Percentiles rank a stretch among this genome's conserved stretches.
Conservation (phyloP, 805 yeast genomes). For the Candida namnaoensis region DNA sequence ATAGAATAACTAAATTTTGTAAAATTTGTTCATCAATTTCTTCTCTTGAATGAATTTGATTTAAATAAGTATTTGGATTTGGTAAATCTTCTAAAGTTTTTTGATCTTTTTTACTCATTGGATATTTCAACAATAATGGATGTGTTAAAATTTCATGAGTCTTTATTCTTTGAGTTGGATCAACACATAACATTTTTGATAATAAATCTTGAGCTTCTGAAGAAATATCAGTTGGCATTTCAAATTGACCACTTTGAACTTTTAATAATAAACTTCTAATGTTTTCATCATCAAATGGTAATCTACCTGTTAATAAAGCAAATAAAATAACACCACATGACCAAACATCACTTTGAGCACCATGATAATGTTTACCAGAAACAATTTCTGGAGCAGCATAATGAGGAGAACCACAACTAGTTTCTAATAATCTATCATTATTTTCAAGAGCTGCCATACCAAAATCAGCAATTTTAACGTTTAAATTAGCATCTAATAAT, state of each 20-base stretch:
- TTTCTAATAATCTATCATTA: constrained; percentile 60
- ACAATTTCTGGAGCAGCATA: constrained; percentile 87
- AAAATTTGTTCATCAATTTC: constrained; percentile 69
- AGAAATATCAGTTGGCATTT: constrained; percentile 59
- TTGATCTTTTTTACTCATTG: constrained; percentile 13
- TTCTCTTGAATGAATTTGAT: constrained; percentile 18
- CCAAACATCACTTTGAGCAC: constrained; percentile 84
- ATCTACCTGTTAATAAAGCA: constrained; percentile 71
- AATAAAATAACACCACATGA: constrained; percentile 79
- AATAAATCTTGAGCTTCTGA: constrained; percentile 62
- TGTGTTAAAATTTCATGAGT: constrained; percentile 64
- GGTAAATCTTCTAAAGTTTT: constrained; percentile 21
- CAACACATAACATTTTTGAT: constrained; percentile 53
- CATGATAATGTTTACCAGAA: constrained; percentile 69
- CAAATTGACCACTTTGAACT: constrained; percentile 69
- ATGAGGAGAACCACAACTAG: constrained; percentile 85
- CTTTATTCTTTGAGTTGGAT: constrained; percentile 64
- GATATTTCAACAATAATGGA: constrained; percentile 71
- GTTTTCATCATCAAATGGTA: constrained; percentile 80
- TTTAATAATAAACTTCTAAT: constrained; percentile 61
- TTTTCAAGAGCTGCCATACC: constrained; percentile 86
- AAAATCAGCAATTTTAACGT: constrained; percentile 76
- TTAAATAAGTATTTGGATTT: constrained; percentile 18
- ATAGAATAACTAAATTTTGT: constrained; percentile 65
- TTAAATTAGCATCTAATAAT: constrained; percentile 54